phyloP scores from a whole-genome alignment of 805 yeast genomes.

The Candida qinlingensis region DNA sequence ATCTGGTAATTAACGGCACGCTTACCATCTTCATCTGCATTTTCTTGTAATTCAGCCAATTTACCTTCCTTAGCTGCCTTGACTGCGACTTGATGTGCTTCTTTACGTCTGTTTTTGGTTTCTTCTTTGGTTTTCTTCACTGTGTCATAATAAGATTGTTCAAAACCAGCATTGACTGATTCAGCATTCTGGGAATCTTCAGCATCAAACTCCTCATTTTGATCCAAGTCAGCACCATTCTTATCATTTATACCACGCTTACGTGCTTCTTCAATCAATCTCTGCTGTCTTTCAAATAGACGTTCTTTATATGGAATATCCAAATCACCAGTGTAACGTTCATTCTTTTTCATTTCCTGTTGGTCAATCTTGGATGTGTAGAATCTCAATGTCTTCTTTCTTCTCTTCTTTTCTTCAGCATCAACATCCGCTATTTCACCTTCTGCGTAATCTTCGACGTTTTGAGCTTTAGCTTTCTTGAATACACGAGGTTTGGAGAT shows the following conservation, averaged over 20 bases:
- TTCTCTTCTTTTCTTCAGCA: constrained; percentile 74
- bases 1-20: constrained; percentile 95
- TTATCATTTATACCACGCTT: constrained; percentile 63
- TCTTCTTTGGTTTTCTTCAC: constrained; percentile 42
- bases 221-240: constrained; percentile 54
- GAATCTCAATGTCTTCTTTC: constrained; percentile 82
- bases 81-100: constrained; percentile 65
- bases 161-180: constrained; percentile 40
- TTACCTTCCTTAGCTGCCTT: constrained; percentile 82
- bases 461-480: constrained; percentile 30
- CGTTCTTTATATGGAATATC: constrained; percentile 92
- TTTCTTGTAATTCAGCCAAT: constrained; percentile 62
- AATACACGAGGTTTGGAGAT: constrained; percentile 48
- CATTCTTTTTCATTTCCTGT: constrained; percentile 56
- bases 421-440: constrained; percentile 75
- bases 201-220: constrained; percentile 38
- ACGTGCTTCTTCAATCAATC: constrained; percentile 83
- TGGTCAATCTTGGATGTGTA: constrained; percentile 96
- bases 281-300: constrained; percentile 81
- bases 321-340: constrained; percentile 69
- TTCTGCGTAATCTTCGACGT: constrained; percentile 58
- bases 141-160: constrained; percentile 52
- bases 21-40: constrained; percentile 73
- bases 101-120: constrained; percentile 49
- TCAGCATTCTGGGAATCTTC: constrained; percentile 40